Base-by-base conservation (phyloP, 192 early-diverging fungal genomes). In the Radiomyces spectabilis region DNA sequence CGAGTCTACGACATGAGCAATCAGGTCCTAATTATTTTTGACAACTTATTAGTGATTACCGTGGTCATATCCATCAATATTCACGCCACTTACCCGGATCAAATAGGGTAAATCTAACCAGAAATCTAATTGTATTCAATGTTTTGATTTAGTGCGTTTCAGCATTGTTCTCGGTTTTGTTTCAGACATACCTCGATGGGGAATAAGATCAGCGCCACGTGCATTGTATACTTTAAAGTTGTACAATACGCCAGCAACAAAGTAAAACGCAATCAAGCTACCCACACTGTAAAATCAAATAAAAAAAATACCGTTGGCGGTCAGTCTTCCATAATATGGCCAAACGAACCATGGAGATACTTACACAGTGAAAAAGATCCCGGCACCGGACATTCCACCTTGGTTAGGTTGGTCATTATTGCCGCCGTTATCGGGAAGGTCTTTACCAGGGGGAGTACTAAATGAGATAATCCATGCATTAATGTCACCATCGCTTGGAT, bases 201-300 rank as follows among this genome's bases (percentile, higher is more conserved):
- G 58, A 27, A 68, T 61, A 5, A 68, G 25, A 48, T 68, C 65
- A 32, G 52, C 48, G 15, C 65, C 65, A 27, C 54, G 52, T 13
- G 65, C 65, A 47, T 68, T 68, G 43, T 68, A 61, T 15, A 52
- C 41, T n/a, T 52, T 68, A 35, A 48, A 61, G 51, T 61, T 68
- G 41, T 68, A 68, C 29, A 61, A 40, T 16, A 59, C 65, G 32
- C 65, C 65, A 45, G 35, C 59, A 22, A 68, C 41, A 30, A 68
- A 68, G 30, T 68, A 68, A 9, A 57, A n/a, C n/a, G n/a, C n/a
- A n/a, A n/a, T n/a, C n/a, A n/a, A n/a, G n/a, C n/a, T n/a, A n/a
- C n/a, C n/a, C n/a, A n/a, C n/a, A n/a, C n/a, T n/a, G n/a, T n/a
- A n/a, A n/a, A n/a, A n/a, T n/a, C n/a, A n/a, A n/a, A n/a, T n/a